Evolutionary conservation across 2,329 filamentous ascomycete genomes (phyloP).

Genomic region (Cladophialophora exuberans): DNA sequence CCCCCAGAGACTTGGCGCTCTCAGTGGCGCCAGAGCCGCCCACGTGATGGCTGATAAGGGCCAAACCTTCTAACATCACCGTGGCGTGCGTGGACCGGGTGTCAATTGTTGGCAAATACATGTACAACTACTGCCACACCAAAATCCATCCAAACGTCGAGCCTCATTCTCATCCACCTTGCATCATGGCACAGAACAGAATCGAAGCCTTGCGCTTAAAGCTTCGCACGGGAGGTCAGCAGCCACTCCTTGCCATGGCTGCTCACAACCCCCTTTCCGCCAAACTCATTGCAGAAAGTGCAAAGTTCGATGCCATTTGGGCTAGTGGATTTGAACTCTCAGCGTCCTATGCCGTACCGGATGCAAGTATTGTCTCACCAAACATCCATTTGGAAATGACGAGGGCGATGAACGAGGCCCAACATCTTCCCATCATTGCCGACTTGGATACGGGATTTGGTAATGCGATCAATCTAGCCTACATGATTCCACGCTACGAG

Average conservation of each 20-base stretch:
- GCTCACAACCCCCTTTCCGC: constrained; percentile 18
- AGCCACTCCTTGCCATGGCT: constrained; percentile 24
- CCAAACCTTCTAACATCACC: no score
- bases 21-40: no score
- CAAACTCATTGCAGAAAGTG: constrained; percentile 14
- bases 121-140: no score
- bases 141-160: no score
- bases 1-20: no score
- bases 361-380: constrained; percentile 20
- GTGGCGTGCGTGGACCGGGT: no score
- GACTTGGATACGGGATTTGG: constrained; percentile 61
- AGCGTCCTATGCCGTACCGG: constrained; percentile 20
- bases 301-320: constrained; percentile 21
- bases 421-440: constrained; percentile 50
- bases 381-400: constrained; percentile 17
- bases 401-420: constrained; percentile 9
- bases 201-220: no score
- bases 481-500: constrained; percentile 53
- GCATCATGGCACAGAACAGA: no score
- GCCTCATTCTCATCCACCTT: no score
- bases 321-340: constrained; percentile 24
- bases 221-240: no score
- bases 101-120: no score
- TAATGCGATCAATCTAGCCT: constrained; percentile 50
- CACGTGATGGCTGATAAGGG: no score